Percentiles rank a stretch among this genome's conserved stretches.
phyloP scores from a whole-genome alignment of 83 land plant genomes.

The Thuja plicata region DNA sequence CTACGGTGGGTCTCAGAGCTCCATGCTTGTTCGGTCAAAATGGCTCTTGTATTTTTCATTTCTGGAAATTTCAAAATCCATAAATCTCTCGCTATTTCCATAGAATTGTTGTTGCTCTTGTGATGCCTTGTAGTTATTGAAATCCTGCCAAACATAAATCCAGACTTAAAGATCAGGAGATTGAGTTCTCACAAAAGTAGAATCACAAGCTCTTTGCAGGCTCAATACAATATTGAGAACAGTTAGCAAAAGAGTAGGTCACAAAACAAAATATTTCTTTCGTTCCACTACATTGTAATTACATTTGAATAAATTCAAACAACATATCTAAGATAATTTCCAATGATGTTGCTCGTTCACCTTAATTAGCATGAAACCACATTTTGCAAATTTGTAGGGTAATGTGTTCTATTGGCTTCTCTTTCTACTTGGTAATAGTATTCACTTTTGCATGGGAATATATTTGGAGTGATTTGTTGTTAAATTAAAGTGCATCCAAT shows the following conservation, averaged over 20 bases:
- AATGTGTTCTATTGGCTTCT: neutral
- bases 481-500: neutral
- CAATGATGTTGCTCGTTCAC: neutral
- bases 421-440: neutral
- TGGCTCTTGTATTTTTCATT: neutral
- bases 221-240: neutral
- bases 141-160: neutral
- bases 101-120: neutral
- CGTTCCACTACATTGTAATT: neutral
- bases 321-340: neutral
- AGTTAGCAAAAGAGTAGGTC: neutral
- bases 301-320: neutral
- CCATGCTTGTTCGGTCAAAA: constrained; percentile 1
- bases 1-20: neutral
- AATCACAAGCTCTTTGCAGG: neutral
- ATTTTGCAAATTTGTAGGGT: neutral
- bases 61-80: neutral
- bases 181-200: neutral
- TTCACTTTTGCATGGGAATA: neutral
- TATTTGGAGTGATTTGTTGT: neutral
- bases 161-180: neutral
- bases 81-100: constrained; percentile 1
- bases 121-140: constrained; percentile 10
- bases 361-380: neutral
- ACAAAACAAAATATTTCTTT: neutral